Evolutionary conservation across 2,329 filamentous ascomycete genomes (phyloP), one percentile per base, ranked within the genome.

Genomic region (Diaporthe ampelina): DNA sequence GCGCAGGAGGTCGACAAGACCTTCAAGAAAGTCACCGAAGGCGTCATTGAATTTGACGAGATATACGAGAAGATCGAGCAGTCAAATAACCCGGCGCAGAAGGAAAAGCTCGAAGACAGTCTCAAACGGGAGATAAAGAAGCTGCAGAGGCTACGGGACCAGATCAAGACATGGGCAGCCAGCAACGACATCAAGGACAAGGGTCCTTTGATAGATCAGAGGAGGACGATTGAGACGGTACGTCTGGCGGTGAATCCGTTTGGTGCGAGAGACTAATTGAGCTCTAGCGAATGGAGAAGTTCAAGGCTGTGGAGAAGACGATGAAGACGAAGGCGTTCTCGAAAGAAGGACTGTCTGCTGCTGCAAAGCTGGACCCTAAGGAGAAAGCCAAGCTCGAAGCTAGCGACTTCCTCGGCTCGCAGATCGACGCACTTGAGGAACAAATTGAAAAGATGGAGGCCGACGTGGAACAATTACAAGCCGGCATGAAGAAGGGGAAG

Each of bases 241-340:
- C 79, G 91, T 87, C 77, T 74, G 78, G 68, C 72, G 54, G 56
- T 76, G n/a, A 45, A 26, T 7, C 52, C 19, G n/a, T 45, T 15
- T 19, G n/a, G 24, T 48, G 21, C 68, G 43, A 43, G 67, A 52
- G 37, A 70, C 48, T 59, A 57, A 72, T 52, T 70, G 74, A 77
- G 74, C 56, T 79, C 83, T 86, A 97, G 94, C 93, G 96, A 94
- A 99, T 99, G 97, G 97, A 99, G 86, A 95, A 95, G 81, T 99
- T 99, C 91, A 99, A 99, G 87, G 96, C 95, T n/a, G 97, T 99
- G 70, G 97, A 99, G 85, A 99, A 99, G 88, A 97, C 98, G 81
- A 98, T 99, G 97, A 99, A 99, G 89, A 99, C 97, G 73, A 99
- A 99, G 85, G 97, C 97, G 76, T 99, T 98, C 86, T 98, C 97